Evolutionary conservation across 2,329 filamentous ascomycete species (phyloP).

Genomic region (Penicillium paneum): DNA sequence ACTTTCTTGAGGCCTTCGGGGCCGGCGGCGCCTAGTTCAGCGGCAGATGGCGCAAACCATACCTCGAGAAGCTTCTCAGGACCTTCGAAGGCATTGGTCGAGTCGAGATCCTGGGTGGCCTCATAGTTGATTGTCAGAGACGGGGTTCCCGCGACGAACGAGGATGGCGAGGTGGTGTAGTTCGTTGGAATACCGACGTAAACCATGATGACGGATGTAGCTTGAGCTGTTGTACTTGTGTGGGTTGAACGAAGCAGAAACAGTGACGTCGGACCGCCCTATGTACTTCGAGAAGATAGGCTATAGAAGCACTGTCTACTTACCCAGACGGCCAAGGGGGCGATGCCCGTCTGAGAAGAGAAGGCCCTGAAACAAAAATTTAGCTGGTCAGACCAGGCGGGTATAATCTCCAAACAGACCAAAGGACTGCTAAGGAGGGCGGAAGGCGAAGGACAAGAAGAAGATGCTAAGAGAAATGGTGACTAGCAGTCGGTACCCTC

Average conservation of each 20-base stretch:
- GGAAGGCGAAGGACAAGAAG: slow-evolving; percentile 70
- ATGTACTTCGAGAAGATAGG: slow-evolving; percentile 27
- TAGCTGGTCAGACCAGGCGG: slow-evolving; percentile 78
- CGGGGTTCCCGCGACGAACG: slow-evolving; percentile 70
- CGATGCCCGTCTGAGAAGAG: slow-evolving; percentile 90
- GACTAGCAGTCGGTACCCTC: slow-evolving; percentile 61
- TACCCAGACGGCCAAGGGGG: slow-evolving; percentile 89
- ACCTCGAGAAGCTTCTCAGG: slow-evolving; percentile 98
- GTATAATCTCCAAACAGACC: slow-evolving; percentile 58
- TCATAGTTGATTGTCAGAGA: slow-evolving; percentile 96
- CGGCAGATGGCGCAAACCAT: slow-evolving; percentile 85
- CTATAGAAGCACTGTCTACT: slow-evolving; percentile 88
- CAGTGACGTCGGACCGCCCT: slow-evolving; percentile 25
- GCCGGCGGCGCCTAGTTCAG: slow-evolving; percentile 64
- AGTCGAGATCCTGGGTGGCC: slow-evolving; percentile 88
- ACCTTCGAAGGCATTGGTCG: slow-evolving; percentile 93
- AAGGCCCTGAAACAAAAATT: slow-evolving; percentile 77
- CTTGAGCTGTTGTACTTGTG: slow-evolving; percentile 16
- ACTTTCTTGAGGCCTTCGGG: slow-evolving; percentile 83
- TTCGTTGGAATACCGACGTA: slow-evolving; percentile 73
- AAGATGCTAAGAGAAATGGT: slow-evolving; percentile 86
- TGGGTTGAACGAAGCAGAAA: slow-evolving; percentile 15
- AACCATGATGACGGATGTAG: slow-evolving; percentile 61
- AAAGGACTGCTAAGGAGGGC: slow-evolving; percentile 76
- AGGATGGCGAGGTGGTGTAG: slow-evolving; percentile 78